Evolutionary conservation across 1,284 basidiomycete genomes (phyloP).

Genomic region (Tilletiopsis washingtonensis): DNA sequence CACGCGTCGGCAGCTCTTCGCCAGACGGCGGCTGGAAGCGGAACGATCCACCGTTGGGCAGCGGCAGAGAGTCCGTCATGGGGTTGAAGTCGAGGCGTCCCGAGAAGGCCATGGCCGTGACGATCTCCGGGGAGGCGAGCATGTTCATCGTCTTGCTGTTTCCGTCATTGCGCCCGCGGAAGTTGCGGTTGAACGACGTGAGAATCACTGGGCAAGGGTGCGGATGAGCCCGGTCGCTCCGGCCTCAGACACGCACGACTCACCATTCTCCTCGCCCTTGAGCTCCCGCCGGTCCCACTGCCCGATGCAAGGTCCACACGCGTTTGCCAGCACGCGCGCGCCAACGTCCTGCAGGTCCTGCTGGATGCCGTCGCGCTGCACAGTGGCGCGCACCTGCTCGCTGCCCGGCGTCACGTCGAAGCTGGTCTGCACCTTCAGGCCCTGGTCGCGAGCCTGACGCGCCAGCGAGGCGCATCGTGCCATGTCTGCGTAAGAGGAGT

Average conservation of each 20-base stretch:
- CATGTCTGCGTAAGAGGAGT: constrained; percentile 56
- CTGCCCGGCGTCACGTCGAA: constrained; percentile 97
- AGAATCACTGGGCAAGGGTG: constrained; percentile 65
- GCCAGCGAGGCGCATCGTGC: constrained; percentile 85
- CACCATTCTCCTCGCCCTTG: constrained; percentile 84
- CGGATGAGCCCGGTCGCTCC: not conserved
- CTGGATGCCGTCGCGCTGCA: constrained; percentile 87
- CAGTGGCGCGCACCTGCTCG: constrained; percentile 94
- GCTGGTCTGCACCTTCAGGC: constrained; percentile 74
- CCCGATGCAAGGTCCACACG: constrained; percentile 97
- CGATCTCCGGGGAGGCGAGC: constrained; percentile 90
- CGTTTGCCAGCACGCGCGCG: constrained; percentile 87
- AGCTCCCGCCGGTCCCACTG: constrained; percentile 95
- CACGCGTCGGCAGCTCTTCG: constrained; percentile 71
- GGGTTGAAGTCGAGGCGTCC: constrained; percentile 94
- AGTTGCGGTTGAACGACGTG: constrained; percentile 96
- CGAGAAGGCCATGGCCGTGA: constrained; percentile 86
- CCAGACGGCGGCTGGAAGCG: constrained; percentile 78
- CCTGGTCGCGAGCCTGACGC: constrained; percentile 74
- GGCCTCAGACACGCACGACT: not conserved
- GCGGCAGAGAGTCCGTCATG: constrained; percentile 68
- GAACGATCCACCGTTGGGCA: constrained; percentile 68
- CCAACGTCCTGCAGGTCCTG: constrained; percentile 74
- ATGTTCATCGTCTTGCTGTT: constrained; percentile 96
- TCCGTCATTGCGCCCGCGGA: constrained; percentile 95